Conservation (phyloP, 1,139 yeast species). For the Pichia sp. region DNA sequence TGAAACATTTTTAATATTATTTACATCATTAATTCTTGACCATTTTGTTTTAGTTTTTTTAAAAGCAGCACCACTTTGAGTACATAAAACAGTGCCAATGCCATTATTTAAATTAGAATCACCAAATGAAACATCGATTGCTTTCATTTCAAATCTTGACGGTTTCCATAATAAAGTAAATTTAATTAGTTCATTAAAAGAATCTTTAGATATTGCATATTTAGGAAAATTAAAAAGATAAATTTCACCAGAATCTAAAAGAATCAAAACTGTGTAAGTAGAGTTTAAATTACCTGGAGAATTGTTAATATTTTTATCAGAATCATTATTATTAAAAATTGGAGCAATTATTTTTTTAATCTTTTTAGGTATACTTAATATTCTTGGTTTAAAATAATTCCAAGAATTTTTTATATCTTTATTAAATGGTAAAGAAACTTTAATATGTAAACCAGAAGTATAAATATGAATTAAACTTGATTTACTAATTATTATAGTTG, state of each 20-base stretch:
- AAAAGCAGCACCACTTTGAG: conserved; percentile 15
- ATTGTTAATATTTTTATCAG: not conserved
- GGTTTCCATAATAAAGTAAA: conserved; percentile 17
- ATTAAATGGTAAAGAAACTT: conserved; percentile 36
- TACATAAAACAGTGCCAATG: conserved; percentile 11
- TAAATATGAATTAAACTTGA: conserved; percentile 60
- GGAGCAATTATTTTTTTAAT: conserved; percentile 11
- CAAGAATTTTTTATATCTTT: conserved; percentile 37
- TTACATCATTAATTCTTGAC: conserved; percentile 11
- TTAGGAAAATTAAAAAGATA: conserved; percentile 12
- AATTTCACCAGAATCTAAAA: conserved; percentile 15
- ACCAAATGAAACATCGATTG: conserved; percentile 12
- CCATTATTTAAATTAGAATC: conserved; percentile 3
- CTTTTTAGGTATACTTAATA: conserved; percentile 14
- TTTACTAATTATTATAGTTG: conserved; percentile 61
- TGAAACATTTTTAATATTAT: conserved; percentile 5
- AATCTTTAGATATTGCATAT: conserved; percentile 11
- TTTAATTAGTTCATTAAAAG: conserved; percentile 7
- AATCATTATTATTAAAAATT: not conserved
- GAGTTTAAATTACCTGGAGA: conserved; percentile 8
- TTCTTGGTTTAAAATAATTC: conserved; percentile 46
- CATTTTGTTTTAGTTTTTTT: conserved; percentile 14
- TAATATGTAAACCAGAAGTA: conserved; percentile 51
- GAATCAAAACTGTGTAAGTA: conserved; percentile 8
- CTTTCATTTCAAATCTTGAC: conserved; percentile 16